These are phyloP conservation scores for Penicillium macrosclerotiorum DNA, from an alignment of 495 filamentous ascomycete genomes.

Conservation along the genomic window DNA sequence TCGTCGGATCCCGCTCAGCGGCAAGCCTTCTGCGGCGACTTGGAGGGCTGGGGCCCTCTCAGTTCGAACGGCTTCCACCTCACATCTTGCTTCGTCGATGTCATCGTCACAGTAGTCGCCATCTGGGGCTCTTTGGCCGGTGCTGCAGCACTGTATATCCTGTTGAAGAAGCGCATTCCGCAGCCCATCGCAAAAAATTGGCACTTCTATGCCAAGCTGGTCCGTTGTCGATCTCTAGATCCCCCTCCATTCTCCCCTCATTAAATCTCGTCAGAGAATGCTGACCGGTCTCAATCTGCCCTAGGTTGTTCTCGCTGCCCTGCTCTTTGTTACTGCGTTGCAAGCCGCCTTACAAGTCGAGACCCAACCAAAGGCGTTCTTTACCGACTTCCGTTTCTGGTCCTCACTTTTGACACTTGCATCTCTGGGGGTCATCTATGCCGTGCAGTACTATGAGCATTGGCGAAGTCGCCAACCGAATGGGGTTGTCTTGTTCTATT, in stretches of 20 bases:
- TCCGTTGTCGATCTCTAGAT: conserved; percentile 38
- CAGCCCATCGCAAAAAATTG: conserved; percentile 76
- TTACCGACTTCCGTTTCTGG: conserved; percentile 86
- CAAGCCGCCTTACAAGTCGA: conserved; percentile 78
- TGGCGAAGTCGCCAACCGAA: conserved; percentile 84
- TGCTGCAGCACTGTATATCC: conserved; percentile 68
- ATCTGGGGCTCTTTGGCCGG: conserved; percentile 75
- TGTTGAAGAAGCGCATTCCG: conserved; percentile 63
- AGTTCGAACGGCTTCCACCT: conserved; percentile 83
- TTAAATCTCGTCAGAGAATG: neutral
- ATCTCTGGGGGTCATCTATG: conserved; percentile 75
- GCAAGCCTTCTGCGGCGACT: conserved; percentile 79
- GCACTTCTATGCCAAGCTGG: conserved; percentile 94
- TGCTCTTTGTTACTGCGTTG: conserved; percentile 64
- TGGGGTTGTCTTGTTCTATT: conserved; percentile 93
- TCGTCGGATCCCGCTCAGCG: conserved; percentile 30
- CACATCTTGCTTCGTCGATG: conserved; percentile 93
- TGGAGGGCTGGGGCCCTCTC: conserved; percentile 93
- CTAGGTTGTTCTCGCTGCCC: conserved; percentile 66
- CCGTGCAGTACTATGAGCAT: conserved; percentile 93
- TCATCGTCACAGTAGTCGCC: conserved; percentile 74
- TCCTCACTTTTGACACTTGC: conserved; percentile 74
- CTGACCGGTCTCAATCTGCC: conserved; percentile 16
- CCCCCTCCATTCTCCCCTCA: neutral
- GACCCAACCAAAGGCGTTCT: conserved; percentile 66